phyloP scores from a whole-genome alignment of 2,329 filamentous ascomycete genomes.

The Colletotrichum liriopes region DNA sequence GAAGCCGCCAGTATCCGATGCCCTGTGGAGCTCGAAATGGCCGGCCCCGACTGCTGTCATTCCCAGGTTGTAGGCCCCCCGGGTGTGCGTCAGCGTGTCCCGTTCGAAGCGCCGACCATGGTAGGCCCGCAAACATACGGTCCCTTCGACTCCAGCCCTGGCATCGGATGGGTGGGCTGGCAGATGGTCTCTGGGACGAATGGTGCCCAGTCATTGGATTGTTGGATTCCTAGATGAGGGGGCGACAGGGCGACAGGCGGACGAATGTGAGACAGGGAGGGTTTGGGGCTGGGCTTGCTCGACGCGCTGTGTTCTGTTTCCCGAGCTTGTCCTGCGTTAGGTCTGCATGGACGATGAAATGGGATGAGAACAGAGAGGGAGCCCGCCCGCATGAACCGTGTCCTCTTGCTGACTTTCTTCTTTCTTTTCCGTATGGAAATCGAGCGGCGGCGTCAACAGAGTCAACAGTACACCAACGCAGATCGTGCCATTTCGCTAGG shows the following conservation, averaged over 20 bases:
- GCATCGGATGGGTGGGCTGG: not conserved
- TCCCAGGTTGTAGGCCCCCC: not conserved
- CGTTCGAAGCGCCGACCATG: not conserved
- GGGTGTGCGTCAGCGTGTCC: not conserved
- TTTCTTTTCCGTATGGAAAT: not conserved
- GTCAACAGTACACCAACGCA: not conserved
- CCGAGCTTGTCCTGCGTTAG: constrained; percentile 1
- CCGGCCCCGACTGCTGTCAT: not conserved
- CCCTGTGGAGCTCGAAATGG: not conserved
- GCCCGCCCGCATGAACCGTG: not conserved
- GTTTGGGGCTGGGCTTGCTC: constrained; percentile 32
- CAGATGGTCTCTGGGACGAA: not conserved
- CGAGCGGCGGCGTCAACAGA: not conserved
- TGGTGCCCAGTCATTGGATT: not conserved
- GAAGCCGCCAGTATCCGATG: not conserved
- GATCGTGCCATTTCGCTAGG: not conserved
- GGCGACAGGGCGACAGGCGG: constrained; percentile 4
- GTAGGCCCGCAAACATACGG: not conserved
- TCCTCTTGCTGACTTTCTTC: not conserved
- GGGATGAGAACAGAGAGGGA: not conserved
- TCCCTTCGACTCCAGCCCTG: not conserved
- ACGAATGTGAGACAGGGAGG: constrained; percentile 33
- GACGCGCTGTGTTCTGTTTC: constrained; percentile 30
- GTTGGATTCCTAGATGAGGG: not conserved
- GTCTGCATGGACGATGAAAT: not conserved